Evolutionary conservation across 2,329 filamentous ascomycete genomes (phyloP).

Genomic region (Acrodontium crateriforme): DNA sequence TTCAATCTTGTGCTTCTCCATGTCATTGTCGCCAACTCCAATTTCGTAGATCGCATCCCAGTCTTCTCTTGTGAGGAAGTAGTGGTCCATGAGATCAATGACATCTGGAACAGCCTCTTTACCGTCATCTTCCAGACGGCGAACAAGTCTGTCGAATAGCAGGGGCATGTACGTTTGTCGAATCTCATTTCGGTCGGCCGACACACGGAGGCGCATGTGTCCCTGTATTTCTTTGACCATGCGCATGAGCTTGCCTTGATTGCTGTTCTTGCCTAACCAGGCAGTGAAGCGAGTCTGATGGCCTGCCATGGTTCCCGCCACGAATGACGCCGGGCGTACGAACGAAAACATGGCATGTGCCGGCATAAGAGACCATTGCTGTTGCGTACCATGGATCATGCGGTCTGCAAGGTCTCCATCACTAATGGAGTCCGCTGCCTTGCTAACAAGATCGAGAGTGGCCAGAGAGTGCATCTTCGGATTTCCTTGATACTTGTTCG

Average conservation of each 20-base stretch:
- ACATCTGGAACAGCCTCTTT: slow-evolving; percentile 70
- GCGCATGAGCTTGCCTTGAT: slow-evolving; percentile 58
- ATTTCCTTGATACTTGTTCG: slow-evolving; percentile 44
- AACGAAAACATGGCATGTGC: slow-evolving; percentile 92
- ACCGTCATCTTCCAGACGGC: slow-evolving; percentile 60
- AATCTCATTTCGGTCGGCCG: slow-evolving; percentile 83
- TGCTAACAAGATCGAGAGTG: slow-evolving; percentile 69
- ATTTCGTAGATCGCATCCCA: slow-evolving; percentile 88
- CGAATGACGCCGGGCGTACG: slow-evolving; percentile 76
- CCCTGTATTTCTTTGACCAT: slow-evolving; percentile 88
- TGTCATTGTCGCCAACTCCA: slow-evolving; percentile 70
- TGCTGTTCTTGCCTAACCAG: slow-evolving; percentile 95
- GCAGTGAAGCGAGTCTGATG: slow-evolving; percentile 63
- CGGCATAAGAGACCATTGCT: slow-evolving; percentile 98
- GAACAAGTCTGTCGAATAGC: slow-evolving; percentile 69
- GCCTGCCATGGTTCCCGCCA: slow-evolving; percentile 58
- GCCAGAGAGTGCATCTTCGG: slow-evolving; percentile 60
- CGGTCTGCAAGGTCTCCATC: slow-evolving; percentile 91
- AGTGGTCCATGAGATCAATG: slow-evolving; percentile 93
- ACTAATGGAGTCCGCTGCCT: slow-evolving; percentile 89
- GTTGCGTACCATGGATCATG: slow-evolving; percentile 96
- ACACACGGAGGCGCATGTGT: slow-evolving; percentile 85
- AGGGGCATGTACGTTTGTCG: slow-evolving; percentile 87
- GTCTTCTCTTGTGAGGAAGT: slow-evolving; percentile 88
- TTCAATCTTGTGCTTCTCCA: slow-evolving; percentile 56